Percentiles rank a stretch among this genome's conserved stretches.
Conservation (phyloP, 345 rosid species). For the Eucalyptus virginea region DNA sequence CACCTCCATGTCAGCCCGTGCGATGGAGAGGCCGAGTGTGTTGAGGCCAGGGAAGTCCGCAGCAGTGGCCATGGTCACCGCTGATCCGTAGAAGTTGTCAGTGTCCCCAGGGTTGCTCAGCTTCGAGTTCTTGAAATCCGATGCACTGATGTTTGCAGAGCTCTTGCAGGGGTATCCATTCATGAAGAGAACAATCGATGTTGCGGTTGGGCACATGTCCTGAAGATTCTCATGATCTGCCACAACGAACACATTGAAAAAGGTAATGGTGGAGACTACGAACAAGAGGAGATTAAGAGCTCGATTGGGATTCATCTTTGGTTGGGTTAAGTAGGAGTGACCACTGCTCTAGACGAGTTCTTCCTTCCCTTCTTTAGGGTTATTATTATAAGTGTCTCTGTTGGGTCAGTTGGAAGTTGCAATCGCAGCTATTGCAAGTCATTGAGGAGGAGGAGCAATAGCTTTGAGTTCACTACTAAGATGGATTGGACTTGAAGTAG, state of each 20-base stretch:
- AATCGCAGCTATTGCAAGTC: neutral
- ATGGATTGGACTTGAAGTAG: neutral
- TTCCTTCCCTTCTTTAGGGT: neutral
- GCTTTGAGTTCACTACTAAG: neutral
- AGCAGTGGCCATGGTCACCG: constrained; percentile 37
- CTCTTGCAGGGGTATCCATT: constrained; percentile 79
- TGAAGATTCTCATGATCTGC: constrained; percentile 45
- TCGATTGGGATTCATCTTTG: neutral
- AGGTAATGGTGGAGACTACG: neutral
- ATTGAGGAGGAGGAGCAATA: neutral
- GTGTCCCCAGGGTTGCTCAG: constrained; percentile 46
- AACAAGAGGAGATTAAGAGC: neutral
- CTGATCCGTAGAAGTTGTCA: constrained; percentile 31
- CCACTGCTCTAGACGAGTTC: neutral
- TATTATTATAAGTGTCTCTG: neutral
- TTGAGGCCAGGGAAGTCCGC: constrained; percentile 71
- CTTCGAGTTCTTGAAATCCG: constrained; percentile 58
- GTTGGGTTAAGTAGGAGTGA: neutral
- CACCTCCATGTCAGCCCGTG: constrained; percentile 53
- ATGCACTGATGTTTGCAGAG: constrained; percentile 22
- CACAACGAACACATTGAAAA: neutral
- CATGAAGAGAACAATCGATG: constrained; percentile 23
- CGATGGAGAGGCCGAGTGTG: constrained; percentile 68
- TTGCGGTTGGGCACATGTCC: constrained; percentile 57
- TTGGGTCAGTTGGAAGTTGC: neutral